phyloP scores from a whole-genome alignment of 2,329 filamentous ascomycete genomes.

The Thielaviopsis euricoi region DNA sequence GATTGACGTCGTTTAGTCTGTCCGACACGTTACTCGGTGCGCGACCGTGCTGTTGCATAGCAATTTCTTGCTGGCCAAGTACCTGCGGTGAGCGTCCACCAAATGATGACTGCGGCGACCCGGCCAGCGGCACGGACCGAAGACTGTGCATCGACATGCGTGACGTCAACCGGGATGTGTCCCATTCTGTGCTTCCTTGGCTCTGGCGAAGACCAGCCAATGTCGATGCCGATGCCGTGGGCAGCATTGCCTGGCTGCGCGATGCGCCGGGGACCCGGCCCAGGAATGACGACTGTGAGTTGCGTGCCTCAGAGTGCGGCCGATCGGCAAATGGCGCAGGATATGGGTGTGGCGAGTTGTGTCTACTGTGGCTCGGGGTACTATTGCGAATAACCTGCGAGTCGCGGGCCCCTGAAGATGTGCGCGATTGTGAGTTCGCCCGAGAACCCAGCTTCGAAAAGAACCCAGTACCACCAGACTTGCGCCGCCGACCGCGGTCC shows the following conservation, averaged over 20 bases:
- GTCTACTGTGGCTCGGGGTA: neutral
- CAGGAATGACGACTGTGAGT: slow-evolving; percentile 3
- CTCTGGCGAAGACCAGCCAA: neutral
- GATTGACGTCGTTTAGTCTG: neutral
- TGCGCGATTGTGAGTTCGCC: neutral
- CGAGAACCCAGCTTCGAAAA: neutral
- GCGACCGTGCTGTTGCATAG: neutral
- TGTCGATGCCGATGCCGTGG: neutral
- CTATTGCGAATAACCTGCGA: neutral
- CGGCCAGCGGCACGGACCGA: neutral
- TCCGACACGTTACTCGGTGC: slow-evolving; percentile 1
- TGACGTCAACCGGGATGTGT: neutral
- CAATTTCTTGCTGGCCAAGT: neutral
- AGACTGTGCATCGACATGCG: slow-evolving; percentile 6
- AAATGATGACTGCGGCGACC: slow-evolving; percentile 2
- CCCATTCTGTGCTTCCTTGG: neutral
- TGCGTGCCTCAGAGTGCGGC: neutral
- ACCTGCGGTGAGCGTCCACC: slow-evolving; percentile 1
- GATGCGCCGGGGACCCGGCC: neutral
- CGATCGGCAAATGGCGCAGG: slow-evolving; percentile 1
- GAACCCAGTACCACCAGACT: neutral
- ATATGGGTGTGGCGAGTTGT: slow-evolving; percentile 6
- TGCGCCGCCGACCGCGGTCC: neutral
- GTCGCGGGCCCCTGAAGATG: neutral
- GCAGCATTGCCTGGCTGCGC: neutral